Evolutionary conservation across 129 eudicot genomes (phyloP).

Genomic region (Flaveria ramosissima): DNA sequence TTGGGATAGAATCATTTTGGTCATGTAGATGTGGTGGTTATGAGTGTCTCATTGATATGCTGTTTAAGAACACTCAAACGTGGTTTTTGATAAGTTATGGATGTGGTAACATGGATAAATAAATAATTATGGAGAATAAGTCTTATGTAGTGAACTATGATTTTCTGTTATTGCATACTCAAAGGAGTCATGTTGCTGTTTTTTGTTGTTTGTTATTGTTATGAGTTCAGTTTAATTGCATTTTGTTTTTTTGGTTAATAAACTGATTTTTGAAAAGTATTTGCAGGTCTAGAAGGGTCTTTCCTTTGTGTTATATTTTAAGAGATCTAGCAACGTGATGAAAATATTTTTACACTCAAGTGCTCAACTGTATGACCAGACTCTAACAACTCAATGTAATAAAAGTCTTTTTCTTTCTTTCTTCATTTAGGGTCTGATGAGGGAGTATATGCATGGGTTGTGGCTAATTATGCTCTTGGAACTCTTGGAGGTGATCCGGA

Average conservation of each 20-base stretch:
- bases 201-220: not conserved
- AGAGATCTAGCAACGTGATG: constrained; percentile 3
- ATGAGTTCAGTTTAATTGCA: constrained; percentile 6
- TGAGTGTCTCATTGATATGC: not conserved
- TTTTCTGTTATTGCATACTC: not conserved
- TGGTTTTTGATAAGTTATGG: not conserved
- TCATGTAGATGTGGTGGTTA: constrained; percentile 1
- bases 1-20: not conserved
- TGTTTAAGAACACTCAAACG: not conserved
- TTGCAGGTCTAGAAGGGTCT: constrained; percentile 7
- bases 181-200: not conserved
- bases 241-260: not conserved
- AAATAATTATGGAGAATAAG: not conserved
- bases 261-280: not conserved
- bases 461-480: constrained; percentile 97
- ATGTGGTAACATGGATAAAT: not conserved
- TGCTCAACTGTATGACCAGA: constrained; percentile 12
- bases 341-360: not conserved
- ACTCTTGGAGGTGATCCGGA: constrained; percentile 84
- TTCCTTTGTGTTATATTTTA: not conserved
- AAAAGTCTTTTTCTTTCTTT: not conserved
- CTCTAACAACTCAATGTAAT: not conserved
- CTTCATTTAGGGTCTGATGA: constrained; percentile 72
- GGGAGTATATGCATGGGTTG: constrained; percentile 98
- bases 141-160: not conserved